A percentile compares a stretch with the other conserved stretches of the same genome.
Evolutionary conservation across 2,329 filamentous ascomycete genomes (phyloP).

Genomic region (Exophiala sp.): DNA sequence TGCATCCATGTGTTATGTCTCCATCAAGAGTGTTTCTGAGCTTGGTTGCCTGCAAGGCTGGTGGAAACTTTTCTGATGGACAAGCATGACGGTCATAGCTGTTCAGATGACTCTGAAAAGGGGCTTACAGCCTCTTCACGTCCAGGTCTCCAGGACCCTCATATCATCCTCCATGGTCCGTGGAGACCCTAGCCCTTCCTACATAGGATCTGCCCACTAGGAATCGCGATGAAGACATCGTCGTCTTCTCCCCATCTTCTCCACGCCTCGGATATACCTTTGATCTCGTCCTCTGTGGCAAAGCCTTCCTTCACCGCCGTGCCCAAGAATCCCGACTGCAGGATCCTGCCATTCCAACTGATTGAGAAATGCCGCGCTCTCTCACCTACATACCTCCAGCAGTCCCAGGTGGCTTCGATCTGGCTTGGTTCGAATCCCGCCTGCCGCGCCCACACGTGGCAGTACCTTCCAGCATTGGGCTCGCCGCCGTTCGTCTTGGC

Average conservation of each 20-base stretch:
- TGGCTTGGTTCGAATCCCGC: constrained; percentile 27
- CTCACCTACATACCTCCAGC: constrained; percentile 25
- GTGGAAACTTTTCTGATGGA: too few species aligned
- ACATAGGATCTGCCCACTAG: constrained; percentile 21
- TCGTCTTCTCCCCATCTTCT: constrained; percentile 26
- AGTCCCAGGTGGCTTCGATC: constrained; percentile 23
- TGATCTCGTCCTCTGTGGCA: constrained; percentile 26
- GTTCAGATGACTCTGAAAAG: too few species aligned
- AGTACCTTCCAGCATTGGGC: constrained; percentile 30
- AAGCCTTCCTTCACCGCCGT: constrained; percentile 25
- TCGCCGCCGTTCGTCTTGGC: constrained; percentile 33
- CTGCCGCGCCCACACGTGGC: constrained; percentile 29
- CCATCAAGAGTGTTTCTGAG: too few species aligned
- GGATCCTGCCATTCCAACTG: constrained; percentile 24
- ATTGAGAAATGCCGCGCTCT: constrained; percentile 21
- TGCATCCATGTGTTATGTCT: too few species aligned
- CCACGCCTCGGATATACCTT: constrained; percentile 24
- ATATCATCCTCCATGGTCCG: neutral
- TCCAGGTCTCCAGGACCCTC: too few species aligned
- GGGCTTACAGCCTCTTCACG: neutral
- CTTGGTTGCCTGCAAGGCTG: too few species aligned
- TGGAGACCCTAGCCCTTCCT: constrained; percentile 11
- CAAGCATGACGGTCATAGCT: too few species aligned
- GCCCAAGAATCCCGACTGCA: constrained; percentile 25
- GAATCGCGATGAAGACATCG: constrained; percentile 21